phyloP scores from a whole-genome alignment of 2,329 filamentous ascomycete genomes.

The Fusarium penzigii region DNA sequence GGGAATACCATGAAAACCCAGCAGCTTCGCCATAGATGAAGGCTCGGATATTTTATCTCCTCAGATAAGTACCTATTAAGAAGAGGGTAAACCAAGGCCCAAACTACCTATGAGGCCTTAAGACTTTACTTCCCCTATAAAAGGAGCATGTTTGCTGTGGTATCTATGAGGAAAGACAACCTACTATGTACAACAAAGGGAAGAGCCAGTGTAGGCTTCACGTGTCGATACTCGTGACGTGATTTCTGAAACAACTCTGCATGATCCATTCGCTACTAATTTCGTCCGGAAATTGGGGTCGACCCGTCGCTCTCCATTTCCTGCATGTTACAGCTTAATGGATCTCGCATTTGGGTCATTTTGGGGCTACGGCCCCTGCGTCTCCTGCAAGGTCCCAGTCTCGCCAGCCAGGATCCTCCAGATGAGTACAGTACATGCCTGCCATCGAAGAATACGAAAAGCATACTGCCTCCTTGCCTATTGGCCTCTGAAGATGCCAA shows the following conservation, averaged over 20 bases:
- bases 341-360: background rate
- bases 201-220: background rate
- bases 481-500: background rate
- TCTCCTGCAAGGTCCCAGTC: slow-evolving; percentile 19
- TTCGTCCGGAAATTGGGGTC: slow-evolving; percentile 29
- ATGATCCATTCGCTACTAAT: slow-evolving; percentile 27
- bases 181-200: background rate
- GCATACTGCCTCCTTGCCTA: background rate
- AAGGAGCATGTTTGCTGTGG: no score
- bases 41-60: no score
- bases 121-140: no score
- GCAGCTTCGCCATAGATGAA: no score
- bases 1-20: no score
- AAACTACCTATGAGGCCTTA: no score
- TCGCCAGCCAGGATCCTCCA: slow-evolving; percentile 3
- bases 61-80: no score
- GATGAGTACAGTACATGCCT: background rate
- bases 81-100: no score
- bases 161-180: no score
- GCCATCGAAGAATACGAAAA: background rate
- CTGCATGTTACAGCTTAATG: slow-evolving; percentile 18
- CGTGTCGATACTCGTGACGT: slow-evolving; percentile 6
- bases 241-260: slow-evolving; percentile 17
- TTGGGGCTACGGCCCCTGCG: slow-evolving; percentile 7
- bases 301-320: slow-evolving; percentile 7